These are phyloP conservation scores for Hyphodiscus hymeniophilus DNA, from an alignment of 495 filamentous ascomycete genomes.

Conservation along the genomic window DNA sequence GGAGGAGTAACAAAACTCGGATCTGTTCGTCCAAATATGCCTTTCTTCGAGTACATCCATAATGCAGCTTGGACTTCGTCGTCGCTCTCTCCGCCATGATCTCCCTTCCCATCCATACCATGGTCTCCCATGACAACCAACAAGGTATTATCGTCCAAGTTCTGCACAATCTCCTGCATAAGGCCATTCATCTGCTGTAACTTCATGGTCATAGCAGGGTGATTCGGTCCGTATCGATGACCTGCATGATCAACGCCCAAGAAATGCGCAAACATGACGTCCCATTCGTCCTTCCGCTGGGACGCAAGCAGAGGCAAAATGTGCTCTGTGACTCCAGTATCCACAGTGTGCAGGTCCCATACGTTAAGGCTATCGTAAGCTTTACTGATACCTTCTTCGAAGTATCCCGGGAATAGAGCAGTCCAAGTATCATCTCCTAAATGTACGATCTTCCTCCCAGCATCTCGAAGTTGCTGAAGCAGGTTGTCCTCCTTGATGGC, in stretches of 20 bases:
- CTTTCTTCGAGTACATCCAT: constrained; percentile 94
- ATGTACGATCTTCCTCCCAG: constrained; percentile 82
- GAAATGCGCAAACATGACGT: constrained; percentile 86
- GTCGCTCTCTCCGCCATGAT: constrained; percentile 93
- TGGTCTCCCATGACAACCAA: constrained; percentile 97
- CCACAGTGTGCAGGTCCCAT: constrained; percentile 94
- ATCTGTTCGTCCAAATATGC: constrained; percentile 69
- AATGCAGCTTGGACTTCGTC: constrained; percentile 90
- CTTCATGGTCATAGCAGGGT: constrained; percentile 85
- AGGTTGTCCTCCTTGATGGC: constrained; percentile 98
- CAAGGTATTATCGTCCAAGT: constrained; percentile 76
- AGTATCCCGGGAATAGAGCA: constrained; percentile 82
- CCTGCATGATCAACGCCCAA: constrained; percentile 96
- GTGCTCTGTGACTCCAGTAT: constrained; percentile 91
- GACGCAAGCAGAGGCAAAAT: constrained; percentile 70
- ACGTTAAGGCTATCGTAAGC: constrained; percentile 97
- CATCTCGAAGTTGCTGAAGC: constrained; percentile 68
- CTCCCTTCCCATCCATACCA: constrained; percentile 95
- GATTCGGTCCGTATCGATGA: constrained; percentile 90
- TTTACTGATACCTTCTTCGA: constrained; percentile 72
- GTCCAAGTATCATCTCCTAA: constrained; percentile 97
- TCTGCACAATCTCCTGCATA: constrained; percentile 59
- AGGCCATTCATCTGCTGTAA: constrained; percentile 84
- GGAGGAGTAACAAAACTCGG: constrained; percentile 56
- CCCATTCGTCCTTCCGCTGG: constrained; percentile 64